Evolutionary conservation across 257 asterid species (phyloP), one percentile per base, ranked within the genome.

Genomic region (Gynochthodes officinalis): DNA sequence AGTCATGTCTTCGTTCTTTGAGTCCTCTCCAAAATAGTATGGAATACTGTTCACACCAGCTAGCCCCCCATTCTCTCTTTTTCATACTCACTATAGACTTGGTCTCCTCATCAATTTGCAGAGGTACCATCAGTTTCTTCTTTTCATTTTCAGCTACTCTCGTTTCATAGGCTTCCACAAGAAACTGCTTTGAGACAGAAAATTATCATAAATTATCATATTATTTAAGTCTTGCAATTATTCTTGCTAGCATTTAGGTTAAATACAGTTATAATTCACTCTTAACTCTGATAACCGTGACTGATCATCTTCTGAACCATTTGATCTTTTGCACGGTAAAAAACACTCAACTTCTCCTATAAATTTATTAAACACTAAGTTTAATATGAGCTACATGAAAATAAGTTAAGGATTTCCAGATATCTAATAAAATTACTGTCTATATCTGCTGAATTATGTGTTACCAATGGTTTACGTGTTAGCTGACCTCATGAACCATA

Each of bases 31-130:
- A 72, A 42, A 88, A 89, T 25, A 95, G 80, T 83, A 92, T 89
- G 48, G 92, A 82, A 79, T 79, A 95, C 68, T 95, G 99, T 33
- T 92, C 92, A 9, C 84, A 75, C 99, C 99, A 95, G 83, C 89
- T 86, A 8, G 97, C 89, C 27, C 99, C 98, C 97, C 97, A 91
- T 67, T 85, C 95, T 76, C 97, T 83, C 84, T 89, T 90, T 37
- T 62, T 63, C 18, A 79, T 72, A 64, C 80, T 59, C 4, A 81
- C 74, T 79, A 80, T 79, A 1, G 88, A 76, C 85, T 86, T 86
- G 46, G 80, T 74, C 40, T 90, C 92, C 44, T 86, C 92, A 43
- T 88, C 90, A 44, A 88, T 76, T n/a, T 84, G 79, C 35, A 77
- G 59, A 16, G 96, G 87, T 40, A 63, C 75, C 82, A 73, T 63